Evolutionary conservation across 306 rosid genomes (phyloP), one percentile per base, ranked within the genome.

Genomic region (Medicago lupulina): DNA sequence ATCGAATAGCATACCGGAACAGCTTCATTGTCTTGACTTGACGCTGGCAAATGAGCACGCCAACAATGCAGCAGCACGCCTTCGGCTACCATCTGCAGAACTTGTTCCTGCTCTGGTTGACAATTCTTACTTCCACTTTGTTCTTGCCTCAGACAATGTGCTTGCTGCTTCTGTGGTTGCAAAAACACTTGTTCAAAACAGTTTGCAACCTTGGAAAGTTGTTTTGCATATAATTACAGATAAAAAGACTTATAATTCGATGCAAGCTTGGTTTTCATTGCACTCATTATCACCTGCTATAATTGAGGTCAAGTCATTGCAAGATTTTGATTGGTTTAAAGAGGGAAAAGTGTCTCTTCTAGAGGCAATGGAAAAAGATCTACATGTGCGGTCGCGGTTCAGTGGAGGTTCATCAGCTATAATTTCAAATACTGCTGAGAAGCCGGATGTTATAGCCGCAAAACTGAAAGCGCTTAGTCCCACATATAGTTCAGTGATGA

Each of bases 241-340:
- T 38, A 82, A 83, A 64, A 95, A 95, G 86, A 92, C 98, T 43
- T 95, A 86, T 49, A 89, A 84, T 78, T 96, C 98, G 0, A 95
- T 95, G 98, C 98, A 95, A 54, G 97, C 98, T 39, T 95, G 97
- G 98, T 95, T 95, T 76, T 92, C 97, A 19, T 73, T 95, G 81
- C 98, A 95, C 70, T 75, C 96, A 21, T 76, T 95, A 46, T 81
- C 85, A 7, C 98, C 98, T 43, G 97, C 98, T 2, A 79, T 92
- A 61, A 86, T 92, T 75, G 97, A 95, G 88, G 97, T 95, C 81
- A 95, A 95, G 88, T 93, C 98, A 15, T 80, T 95, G 89, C 97
- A 95, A 83, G 97, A 95, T 78, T 95, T 95, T 66, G 97, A 90
- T 72, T 95, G 98, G 98, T 83, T 92, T 64, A 51, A 89, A 15